Evolutionary conservation across 129 eudicot species (phyloP).

Genomic region (Tanacetum coccineum): DNA sequence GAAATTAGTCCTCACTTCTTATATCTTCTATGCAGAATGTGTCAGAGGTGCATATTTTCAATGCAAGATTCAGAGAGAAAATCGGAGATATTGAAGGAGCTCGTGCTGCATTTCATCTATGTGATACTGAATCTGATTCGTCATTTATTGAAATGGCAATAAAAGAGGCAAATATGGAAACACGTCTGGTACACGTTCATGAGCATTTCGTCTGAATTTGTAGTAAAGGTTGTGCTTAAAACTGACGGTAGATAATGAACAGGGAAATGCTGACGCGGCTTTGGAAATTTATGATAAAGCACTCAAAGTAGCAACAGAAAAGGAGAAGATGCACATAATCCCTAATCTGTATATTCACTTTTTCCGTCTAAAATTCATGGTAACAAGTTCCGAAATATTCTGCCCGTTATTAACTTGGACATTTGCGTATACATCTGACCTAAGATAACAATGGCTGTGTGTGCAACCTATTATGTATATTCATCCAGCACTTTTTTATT

Average conservation of each 20-base stretch:
- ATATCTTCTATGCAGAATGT: conserved; percentile 43
- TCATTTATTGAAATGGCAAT: conserved; percentile 43
- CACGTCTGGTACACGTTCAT: conserved; percentile 55
- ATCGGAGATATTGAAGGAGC: conserved; percentile 75
- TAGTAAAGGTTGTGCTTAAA: conserved; percentile 3
- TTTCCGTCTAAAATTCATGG: conserved; percentile 68
- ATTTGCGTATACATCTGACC: too few relatives aligned
- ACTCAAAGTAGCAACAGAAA: conserved; percentile 54
- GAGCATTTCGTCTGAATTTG: conserved; percentile 3
- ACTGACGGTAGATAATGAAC: conserved; percentile 19
- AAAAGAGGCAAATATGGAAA: conserved; percentile 79
- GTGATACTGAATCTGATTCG: conserved; percentile 40
- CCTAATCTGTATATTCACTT: conserved; percentile 60
- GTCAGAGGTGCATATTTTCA: conserved; percentile 75
- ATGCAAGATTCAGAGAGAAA: conserved; percentile 76
- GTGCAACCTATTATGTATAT: too few relatives aligned
- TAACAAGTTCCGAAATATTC: conserved; percentile 28
- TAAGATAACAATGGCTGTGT: too few relatives aligned
- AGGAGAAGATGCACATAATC: conserved; percentile 42
- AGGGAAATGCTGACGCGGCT: conserved; percentile 82
- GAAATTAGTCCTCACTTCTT: not conserved
- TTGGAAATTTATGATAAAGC: conserved; percentile 59
- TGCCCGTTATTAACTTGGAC: conserved; percentile 3
- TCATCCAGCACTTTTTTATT: too few relatives aligned
- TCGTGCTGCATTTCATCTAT: conserved; percentile 57